These are phyloP conservation scores for Sugiyamaella valdiviana DNA, from an alignment of 805 yeast genomes.

Conservation along the genomic window DNA sequence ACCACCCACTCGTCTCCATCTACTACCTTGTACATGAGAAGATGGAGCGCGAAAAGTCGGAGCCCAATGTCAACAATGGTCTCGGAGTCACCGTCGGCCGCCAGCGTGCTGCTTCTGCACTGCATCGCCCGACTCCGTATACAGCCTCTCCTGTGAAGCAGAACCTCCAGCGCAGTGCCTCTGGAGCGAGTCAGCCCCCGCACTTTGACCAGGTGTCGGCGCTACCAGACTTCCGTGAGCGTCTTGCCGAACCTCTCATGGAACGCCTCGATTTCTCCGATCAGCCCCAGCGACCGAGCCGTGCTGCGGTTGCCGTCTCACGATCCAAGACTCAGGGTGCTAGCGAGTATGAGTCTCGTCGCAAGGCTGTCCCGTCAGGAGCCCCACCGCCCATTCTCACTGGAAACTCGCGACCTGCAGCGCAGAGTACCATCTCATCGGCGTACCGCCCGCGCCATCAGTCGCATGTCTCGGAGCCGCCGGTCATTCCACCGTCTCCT, in stretches of 20 bases:
- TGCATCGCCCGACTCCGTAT: not conserved
- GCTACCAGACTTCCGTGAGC: not conserved
- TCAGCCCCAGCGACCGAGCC: slow-evolving; percentile 6
- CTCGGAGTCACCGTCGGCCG: slow-evolving; percentile 2
- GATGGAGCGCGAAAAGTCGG: slow-evolving; percentile 50
- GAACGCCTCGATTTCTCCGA: not conserved
- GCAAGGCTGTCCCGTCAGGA: not conserved
- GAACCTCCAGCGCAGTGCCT: not conserved
- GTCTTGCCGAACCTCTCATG: not conserved
- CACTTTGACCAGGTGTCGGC: not conserved
- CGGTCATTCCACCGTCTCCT: not conserved
- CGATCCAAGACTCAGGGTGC: slow-evolving; percentile 19
- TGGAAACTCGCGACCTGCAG: not conserved
- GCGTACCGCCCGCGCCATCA: slow-evolving; percentile 7
- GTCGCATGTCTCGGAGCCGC: slow-evolving; percentile 16
- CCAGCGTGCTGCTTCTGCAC: not conserved
- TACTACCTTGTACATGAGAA: slow-evolving; percentile 84
- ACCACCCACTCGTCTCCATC: slow-evolving; percentile 81
- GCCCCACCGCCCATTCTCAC: slow-evolving; percentile 6
- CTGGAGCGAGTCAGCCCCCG: not conserved
- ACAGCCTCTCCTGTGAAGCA: not conserved
- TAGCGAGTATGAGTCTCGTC: slow-evolving; percentile 2
- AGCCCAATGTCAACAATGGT: not conserved
- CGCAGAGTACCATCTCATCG: not conserved
- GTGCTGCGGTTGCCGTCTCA: slow-evolving; percentile 4